These are phyloP conservation scores for Lentinula novae-zelandiae DNA, from an alignment of 1,284 basidiomycete species.

Conservation along the genomic window DNA sequence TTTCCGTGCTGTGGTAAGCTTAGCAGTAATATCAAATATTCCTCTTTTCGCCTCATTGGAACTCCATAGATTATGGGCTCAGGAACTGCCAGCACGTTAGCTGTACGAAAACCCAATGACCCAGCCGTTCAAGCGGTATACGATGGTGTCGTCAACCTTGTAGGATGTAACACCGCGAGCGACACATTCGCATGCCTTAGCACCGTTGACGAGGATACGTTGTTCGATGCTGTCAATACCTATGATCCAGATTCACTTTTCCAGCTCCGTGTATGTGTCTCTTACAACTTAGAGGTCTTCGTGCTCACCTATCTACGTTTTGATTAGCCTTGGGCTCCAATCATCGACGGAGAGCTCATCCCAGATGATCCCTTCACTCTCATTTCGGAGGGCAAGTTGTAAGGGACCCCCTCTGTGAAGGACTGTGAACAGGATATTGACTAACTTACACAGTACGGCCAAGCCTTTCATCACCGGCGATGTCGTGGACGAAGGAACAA, in stretches of 20 bases:
- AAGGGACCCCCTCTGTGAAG: not conserved
- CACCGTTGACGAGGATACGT: conserved; percentile 15
- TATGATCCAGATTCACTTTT: not conserved
- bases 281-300: too few species aligned
- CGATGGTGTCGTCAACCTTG: conserved; percentile 16
- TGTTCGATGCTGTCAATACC: conserved; percentile 18
- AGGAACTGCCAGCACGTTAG: conserved; percentile 20
- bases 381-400: conserved; percentile 21
- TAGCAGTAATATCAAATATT: not conserved
- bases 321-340: conserved; percentile 20
- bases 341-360: conserved; percentile 21
- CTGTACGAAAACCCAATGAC: conserved; percentile 14
- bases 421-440: not conserved
- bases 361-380: conserved; percentile 19
- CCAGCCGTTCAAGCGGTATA: conserved; percentile 19
- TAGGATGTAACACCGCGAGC: conserved; percentile 15
- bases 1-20: not conserved
- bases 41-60: not conserved
- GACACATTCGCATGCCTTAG: conserved; percentile 20
- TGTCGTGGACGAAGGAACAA: conserved; percentile 6
- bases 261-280: not conserved
- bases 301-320: not conserved
- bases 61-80: conserved; percentile 12
- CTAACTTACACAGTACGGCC: conserved; percentile 51
- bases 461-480: conserved; percentile 60